phyloP scores from a whole-genome alignment of 1,139 yeast genomes.

The Pichia terricola region DNA sequence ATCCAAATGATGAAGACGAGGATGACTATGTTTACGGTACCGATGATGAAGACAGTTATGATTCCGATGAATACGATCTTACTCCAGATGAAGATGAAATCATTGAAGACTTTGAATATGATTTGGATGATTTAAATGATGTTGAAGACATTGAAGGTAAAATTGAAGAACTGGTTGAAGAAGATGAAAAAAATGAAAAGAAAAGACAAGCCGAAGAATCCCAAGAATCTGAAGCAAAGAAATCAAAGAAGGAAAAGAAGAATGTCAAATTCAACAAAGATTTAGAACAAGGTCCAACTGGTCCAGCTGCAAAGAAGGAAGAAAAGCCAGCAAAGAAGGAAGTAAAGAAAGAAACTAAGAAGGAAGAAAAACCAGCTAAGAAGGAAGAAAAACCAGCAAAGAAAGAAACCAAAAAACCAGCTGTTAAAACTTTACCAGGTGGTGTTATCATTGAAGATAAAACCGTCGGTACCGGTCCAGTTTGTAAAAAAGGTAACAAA shows the following conservation, averaged over 20 bases:
- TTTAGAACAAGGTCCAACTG: conserved; percentile 89
- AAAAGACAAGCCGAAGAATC: conserved; percentile 1
- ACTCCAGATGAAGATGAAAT: conserved; percentile 91
- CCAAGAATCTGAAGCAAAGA: conserved; percentile 20
- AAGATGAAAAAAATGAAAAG: conserved; percentile 15
- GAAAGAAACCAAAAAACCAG: conserved; percentile 36
- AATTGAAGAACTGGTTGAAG: conserved; percentile 53
- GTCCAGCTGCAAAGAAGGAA: conserved; percentile 24
- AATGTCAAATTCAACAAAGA: conserved; percentile 82
- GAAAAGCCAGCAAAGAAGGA: conserved; percentile 21
- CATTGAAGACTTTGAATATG: conserved; percentile 38
- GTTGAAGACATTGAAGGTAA: conserved; percentile 46
- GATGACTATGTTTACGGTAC: conserved; percentile 45
- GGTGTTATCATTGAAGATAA: conserved; percentile 93
- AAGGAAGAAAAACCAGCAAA: conserved; percentile 22
- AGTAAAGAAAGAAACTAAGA: conserved; percentile 17
- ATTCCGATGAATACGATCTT: conserved; percentile 72
- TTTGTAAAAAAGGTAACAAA: conserved; percentile 80
- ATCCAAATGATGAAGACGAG: conserved; percentile 73
- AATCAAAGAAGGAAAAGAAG: conserved; percentile 33
- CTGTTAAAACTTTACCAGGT: conserved; percentile 77
- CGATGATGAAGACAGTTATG: conserved; percentile 40
- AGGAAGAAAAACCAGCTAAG: conserved; percentile 21
- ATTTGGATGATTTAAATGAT: conserved; percentile 54
- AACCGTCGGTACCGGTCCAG: conserved; percentile 76